Percentiles rank a stretch among this genome's conserved stretches.
Evolutionary conservation across 805 yeast genomes (phyloP).

Genomic region (Ogataea nonfermentans): DNA sequence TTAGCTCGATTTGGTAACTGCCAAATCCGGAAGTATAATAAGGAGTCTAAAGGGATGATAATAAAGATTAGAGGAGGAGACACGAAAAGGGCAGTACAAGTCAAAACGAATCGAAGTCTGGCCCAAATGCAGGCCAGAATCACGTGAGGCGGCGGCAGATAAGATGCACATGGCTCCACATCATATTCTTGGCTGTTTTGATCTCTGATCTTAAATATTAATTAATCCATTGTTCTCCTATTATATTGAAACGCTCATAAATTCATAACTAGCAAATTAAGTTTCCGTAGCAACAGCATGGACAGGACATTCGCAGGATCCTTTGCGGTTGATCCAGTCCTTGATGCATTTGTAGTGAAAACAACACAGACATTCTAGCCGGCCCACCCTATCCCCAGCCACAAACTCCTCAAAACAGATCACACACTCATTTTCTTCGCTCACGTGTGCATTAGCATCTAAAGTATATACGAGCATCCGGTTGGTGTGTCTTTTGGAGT

Average conservation of each 20-base stretch:
- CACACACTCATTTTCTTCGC: constrained; percentile 74
- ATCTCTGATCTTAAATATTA: too few relatives aligned
- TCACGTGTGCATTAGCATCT: constrained; percentile 37
- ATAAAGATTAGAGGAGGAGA: neutral
- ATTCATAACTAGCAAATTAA: neutral
- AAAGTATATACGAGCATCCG: constrained; percentile 81
- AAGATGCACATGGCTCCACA: neutral
- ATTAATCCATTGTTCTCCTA: too few relatives aligned
- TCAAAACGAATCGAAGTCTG: neutral
- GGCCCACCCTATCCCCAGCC: constrained; percentile 86
- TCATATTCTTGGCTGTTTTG: too few relatives aligned
- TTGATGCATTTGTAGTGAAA: constrained; percentile 90
- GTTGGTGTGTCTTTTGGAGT: constrained; percentile 56
- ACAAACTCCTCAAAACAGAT: constrained; percentile 87
- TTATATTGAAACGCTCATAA: constrained; percentile 1
- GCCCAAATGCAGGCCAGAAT: too few relatives aligned
- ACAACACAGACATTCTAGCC: constrained; percentile 91
- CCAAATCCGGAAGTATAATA: constrained; percentile 1
- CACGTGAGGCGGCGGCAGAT: neutral
- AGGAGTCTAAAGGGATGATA: constrained; percentile 3
- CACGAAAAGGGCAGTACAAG: neutral
- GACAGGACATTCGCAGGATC: constrained; percentile 84
- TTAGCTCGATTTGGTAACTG: constrained; percentile 5
- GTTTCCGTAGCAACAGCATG: constrained; percentile 44
- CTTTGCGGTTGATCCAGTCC: constrained; percentile 86